Evolutionary conservation across 331 rosid species (phyloP).

Genomic region (Saraca asoca): DNA sequence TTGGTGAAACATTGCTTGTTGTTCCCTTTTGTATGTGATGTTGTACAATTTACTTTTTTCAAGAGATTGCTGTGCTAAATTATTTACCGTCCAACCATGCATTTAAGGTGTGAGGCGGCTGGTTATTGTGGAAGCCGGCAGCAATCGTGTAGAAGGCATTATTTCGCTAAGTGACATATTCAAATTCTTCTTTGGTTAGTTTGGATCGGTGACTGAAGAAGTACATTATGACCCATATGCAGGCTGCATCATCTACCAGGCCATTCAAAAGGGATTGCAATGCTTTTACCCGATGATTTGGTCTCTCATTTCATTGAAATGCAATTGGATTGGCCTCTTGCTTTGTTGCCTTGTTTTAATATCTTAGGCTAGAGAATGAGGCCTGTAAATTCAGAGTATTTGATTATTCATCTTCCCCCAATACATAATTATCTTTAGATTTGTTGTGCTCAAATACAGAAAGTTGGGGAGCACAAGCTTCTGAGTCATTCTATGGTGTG

Average conservation of each 20-base stretch:
- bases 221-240: constrained; percentile 29
- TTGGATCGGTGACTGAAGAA: constrained; percentile 35
- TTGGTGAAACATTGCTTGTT: constrained; percentile 4
- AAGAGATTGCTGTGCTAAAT: constrained; percentile 1
- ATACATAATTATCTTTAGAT: constrained; percentile 44
- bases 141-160: constrained; percentile 94
- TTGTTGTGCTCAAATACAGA: constrained; percentile 46
- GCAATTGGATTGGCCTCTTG: constrained; percentile 68
- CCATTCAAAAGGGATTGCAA: constrained; percentile 41
- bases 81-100: constrained; percentile 18
- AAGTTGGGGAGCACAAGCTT: constrained; percentile 46
- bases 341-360: constrained; percentile 63
- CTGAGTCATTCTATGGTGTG: constrained; percentile 47
- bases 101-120: constrained; percentile 86
- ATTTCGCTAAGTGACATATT: constrained; percentile 81
- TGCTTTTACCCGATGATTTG: constrained; percentile 43
- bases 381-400: constrained; percentile 74
- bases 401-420: constrained; percentile 49
- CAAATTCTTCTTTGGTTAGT: constrained; percentile 82
- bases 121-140: constrained; percentile 94
- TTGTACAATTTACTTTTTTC: constrained; percentile 16
- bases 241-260: constrained; percentile 31
- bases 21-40: constrained; percentile 5
- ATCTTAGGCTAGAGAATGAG: constrained; percentile 72
- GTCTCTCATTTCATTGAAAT: constrained; percentile 56